Percentiles rank a stretch among this genome's conserved stretches.
Conservation (phyloP, 345 rosid genomes). For the Schrenkiella parvula region DNA sequence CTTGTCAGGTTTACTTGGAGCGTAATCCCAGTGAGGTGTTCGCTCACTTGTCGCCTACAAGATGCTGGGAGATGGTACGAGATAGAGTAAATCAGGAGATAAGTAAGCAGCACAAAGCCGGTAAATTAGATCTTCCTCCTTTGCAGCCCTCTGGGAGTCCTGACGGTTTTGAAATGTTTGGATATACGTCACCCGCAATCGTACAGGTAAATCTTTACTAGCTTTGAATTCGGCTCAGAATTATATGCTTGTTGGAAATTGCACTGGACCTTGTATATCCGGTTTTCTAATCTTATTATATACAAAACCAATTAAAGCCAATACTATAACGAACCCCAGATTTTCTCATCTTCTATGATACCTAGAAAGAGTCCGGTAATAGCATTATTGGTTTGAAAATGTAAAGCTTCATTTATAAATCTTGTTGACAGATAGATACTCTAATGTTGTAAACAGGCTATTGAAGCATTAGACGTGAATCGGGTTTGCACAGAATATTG, state of each 20-base stretch:
- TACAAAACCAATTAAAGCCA: background rate
- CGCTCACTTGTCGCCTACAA: constrained; percentile 69
- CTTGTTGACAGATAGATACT: background rate
- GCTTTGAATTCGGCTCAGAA: background rate
- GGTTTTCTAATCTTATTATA: background rate
- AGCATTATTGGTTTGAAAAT: background rate
- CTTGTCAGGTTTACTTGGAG: constrained; percentile 81
- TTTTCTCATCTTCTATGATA: background rate
- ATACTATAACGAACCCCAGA: background rate
- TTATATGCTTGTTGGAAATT: background rate
- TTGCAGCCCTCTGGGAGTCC: constrained; percentile 97
- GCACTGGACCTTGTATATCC: background rate
- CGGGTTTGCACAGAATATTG: constrained; percentile 90
- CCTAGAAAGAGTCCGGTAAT: background rate
- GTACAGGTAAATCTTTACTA: constrained; percentile 61
- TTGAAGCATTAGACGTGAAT: constrained; percentile 79
- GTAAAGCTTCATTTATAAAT: background rate
- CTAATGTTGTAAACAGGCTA: constrained; percentile 47
- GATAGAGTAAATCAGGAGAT: constrained; percentile 95
- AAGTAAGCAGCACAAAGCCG: constrained; percentile 71
- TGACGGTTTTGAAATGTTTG: constrained; percentile 96
- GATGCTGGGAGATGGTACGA: constrained; percentile 99
- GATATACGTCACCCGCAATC: constrained; percentile 87
- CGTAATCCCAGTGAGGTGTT: constrained; percentile 74
- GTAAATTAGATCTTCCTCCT: constrained; percentile 75